Evolutionary conservation across 2,329 filamentous ascomycete species (phyloP), one percentile per base, ranked within the genome.

Genomic region (Fusarium sp.): DNA sequence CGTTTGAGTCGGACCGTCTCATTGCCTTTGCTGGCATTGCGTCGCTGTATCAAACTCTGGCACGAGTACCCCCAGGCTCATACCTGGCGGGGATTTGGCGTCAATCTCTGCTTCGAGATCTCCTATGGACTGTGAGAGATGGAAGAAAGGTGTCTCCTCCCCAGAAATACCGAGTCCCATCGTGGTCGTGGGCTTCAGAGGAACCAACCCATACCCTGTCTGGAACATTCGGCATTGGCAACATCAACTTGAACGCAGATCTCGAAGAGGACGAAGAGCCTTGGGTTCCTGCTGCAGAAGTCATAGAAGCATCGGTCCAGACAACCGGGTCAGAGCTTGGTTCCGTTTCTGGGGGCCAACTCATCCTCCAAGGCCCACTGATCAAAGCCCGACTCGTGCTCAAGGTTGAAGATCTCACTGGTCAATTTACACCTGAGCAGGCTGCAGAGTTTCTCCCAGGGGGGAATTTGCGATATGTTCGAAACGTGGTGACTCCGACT

Each of bases 141-240:
- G 72, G 72, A 10, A 75, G 66, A 64, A 75, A 75, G 11, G 70
- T 71, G 8, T 63, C 58, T 1, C 63, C 72, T 1, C 72, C 72
- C 5, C 72, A 73, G 18, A 32, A 70, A 5, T 75, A 75, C n/a
- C 72, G 70, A n/a, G 70, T 64, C 11, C 72, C 72, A n/a, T 75
- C 72, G 2, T 75, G 72, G 72, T 75, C 72, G 1, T 75, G 72
- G 72, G 69, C 72, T 16, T 75, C 72, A 16, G 70, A 67, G 11
- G 72, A 75, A 32, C 69, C 69, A 52, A 63, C 57, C 10, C 64
- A 52, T 14, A 52, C 56, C 3, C 30, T 39, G 18, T 34, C 27
- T 5, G 66, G 63, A 7, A 73, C 39, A 6, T 70, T 70, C 27
- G 20, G 54, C 2, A 67, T 74, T 11, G 62, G 68, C 11, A 70